Conservation (phyloP, 352 stramenopile species). For the Bremia lactucae region DNA sequence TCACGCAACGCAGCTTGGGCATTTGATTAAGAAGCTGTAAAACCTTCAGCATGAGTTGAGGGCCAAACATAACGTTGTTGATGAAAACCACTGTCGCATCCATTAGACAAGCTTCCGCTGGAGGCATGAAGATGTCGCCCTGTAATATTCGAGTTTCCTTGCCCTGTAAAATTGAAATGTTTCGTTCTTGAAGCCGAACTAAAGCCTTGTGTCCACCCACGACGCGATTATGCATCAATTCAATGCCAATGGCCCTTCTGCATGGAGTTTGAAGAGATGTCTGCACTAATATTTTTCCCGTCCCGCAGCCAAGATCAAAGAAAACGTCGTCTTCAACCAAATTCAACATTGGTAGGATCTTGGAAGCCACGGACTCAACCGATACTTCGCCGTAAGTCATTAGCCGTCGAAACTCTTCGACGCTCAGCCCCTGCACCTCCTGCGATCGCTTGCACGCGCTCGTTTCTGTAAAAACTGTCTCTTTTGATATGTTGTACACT, state of each 20-base stretch:
- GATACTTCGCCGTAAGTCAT: constrained; percentile 81
- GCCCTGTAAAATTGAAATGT: constrained; percentile 26
- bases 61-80: constrained; percentile 80
- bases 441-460: constrained; percentile 43
- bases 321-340: constrained; percentile 63
- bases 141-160: constrained; percentile 61
- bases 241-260: constrained; percentile 54
- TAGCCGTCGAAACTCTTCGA: constrained; percentile 55
- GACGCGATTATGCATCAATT: constrained; percentile 81
- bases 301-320: constrained; percentile 75
- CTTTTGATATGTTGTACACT: constrained; percentile 60
- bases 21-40: constrained; percentile 51
- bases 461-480: constrained; percentile 57
- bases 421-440: constrained; percentile 56
- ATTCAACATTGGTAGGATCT: constrained; percentile 54
- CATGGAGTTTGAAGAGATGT: constrained; percentile 60
- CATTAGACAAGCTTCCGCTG: constrained; percentile 36
- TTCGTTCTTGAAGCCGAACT: constrained; percentile 29
- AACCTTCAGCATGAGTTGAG: constrained; percentile 64
- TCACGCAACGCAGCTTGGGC: constrained; percentile 47
- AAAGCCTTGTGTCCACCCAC: constrained; percentile 44
- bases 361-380: constrained; percentile 47
- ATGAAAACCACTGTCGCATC: constrained; percentile 81
- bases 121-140: constrained; percentile 62
- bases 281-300: constrained; percentile 73